Evolutionary conservation across 2,329 filamentous ascomycete species (phyloP), one percentile per base, ranked within the genome.

Genomic region (Cladosporium sp.): DNA sequence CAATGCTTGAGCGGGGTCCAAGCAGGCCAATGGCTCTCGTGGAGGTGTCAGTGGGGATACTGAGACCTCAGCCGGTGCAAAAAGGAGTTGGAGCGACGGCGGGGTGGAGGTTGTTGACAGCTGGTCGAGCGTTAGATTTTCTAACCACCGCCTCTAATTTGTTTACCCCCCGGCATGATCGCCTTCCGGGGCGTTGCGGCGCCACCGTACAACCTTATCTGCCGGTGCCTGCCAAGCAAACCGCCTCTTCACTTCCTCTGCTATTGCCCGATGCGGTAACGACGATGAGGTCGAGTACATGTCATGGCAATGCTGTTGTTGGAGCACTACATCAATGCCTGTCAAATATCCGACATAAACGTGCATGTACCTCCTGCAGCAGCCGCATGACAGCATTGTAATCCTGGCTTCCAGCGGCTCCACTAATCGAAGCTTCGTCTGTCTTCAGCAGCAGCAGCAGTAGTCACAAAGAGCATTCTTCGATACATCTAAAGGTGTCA

Each of bases 21-120:
- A 40, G 47, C 47, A 50, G 47, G 56, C 56, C 56, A 59, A 59
- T 59, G 56, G 56, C 47, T 58, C 40, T 49, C 20, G 15, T 11
- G 30, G 6, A 19, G 22, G 17, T 30, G 40, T 39, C 54, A 19
- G 36, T 38, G 42, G 34, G 14, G 37, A 20, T 36, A 19, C 54
- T 39, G 34, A 49, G 5, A 56, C 54, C 42, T 38, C 54, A 45
- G 25, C 52, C 25, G 40, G 40, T 22, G 19, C 17, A 12, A 20
- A 39, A 38, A 39, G 54, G 42, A 37, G 30, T 37, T 28, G 34
- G 19, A 38, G 12, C 20, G 25, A 22, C 25, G 42, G 34, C 20
- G 54, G 54, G 54, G 50, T 52, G 36, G 50, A 9, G 25, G 42
- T 19, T 56, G 54, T 56, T 56, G 54, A 56, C 54, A 56, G 34